Evolutionary conservation across 768 basidiomycete genomes (phyloP), one percentile per base, ranked within the genome.

Genomic region (Boletus rubescentipes): DNA sequence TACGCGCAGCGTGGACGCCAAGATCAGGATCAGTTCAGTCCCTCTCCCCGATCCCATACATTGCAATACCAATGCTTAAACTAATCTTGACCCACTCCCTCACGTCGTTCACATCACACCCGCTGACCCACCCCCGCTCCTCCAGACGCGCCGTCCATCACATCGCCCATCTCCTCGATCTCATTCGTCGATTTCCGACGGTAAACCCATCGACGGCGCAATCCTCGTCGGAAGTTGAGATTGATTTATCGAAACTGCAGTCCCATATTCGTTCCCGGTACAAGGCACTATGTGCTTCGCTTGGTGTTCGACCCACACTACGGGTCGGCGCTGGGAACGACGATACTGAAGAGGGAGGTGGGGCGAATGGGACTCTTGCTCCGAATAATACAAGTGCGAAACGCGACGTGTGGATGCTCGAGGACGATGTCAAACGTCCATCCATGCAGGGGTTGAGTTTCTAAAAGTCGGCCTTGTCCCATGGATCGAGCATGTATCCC

Each of bases 211-310:
- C 84, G 4, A 8, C 21, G 14, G 11, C 20, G 67, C 75, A 0
- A 67, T 72, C 21, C 11, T 1, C 23, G 0, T 26, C 34, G 0
- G 55, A 54, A 4, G 52, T 63, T 34, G 83, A 86, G 21, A 44
- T 87, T 15, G 93, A 97, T 68, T 81, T 96, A 41, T 72, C 85
- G 9, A 83, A 82, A 51, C 80, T 94, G 26, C 84, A 96, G 58
- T 81, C 86, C 26, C 85, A 91, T 57, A 94, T 98, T 54, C 82
- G 92, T 38, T 91, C 93, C 2, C 81, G 89, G 58, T 97, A 98
- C 72, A 89, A 87, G 63, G 80, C 84, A 0, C 82, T 95, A 36
- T 99, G 95, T 61, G 84, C 93, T 0, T 81, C 83, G 0, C 76
- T 98, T 20, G 91, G 90, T 31, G 80, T 93, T 9, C 67, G 79